Percentiles rank a stretch among this genome's conserved stretches.
Evolutionary conservation across 2,329 filamentous ascomycete genomes (phyloP).

Genomic region (Ophiocordyceps camponoti-leonardi): DNA sequence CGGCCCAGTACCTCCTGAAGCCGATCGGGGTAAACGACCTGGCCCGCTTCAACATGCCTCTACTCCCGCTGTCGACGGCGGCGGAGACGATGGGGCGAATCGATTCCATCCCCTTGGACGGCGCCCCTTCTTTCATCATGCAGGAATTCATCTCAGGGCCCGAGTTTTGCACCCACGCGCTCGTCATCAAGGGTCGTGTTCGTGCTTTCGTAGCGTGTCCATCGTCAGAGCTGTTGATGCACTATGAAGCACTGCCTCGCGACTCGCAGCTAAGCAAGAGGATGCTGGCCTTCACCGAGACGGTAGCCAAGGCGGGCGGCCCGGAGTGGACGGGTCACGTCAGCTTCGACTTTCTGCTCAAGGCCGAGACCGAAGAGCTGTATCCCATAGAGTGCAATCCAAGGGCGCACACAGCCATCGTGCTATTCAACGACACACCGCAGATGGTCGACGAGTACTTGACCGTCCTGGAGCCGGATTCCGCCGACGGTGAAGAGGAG

Average conservation of each 20-base stretch:
- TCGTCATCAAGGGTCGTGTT: conserved; percentile 48
- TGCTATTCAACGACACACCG: conserved; percentile 34
- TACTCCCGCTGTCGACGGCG: conserved; percentile 38
- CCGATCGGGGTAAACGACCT: conserved; percentile 44
- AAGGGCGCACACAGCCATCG: conserved; percentile 48
- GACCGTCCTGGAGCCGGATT: conserved; percentile 18
- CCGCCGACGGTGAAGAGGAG: conserved; percentile 3
- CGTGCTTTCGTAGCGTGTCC: conserved; percentile 51
- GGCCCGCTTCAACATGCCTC: conserved; percentile 42
- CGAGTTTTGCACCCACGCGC: conserved; percentile 56
- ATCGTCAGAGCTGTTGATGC: conserved; percentile 44
- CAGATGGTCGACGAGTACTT: conserved; percentile 36
- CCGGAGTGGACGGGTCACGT: conserved; percentile 48
- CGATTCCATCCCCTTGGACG: conserved; percentile 20
- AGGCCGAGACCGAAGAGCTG: conserved; percentile 18
- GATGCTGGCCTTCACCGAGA: conserved; percentile 48
- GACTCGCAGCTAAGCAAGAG: conserved; percentile 34
- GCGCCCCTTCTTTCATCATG: conserved; percentile 37
- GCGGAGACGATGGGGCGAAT: conserved; percentile 40
- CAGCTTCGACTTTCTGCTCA: conserved; percentile 52
- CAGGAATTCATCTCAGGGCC: conserved; percentile 46
- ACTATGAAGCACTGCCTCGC: conserved; percentile 41
- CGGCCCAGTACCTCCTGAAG: conserved; percentile 45
- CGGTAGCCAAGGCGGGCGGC: conserved; percentile 34
- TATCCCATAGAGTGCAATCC: conserved; percentile 60